Percentiles rank a stretch among this genome's conserved stretches.
phyloP scores from a whole-genome alignment of 1,284 basidiomycete species.

The Limonomyces culmigenus region DNA sequence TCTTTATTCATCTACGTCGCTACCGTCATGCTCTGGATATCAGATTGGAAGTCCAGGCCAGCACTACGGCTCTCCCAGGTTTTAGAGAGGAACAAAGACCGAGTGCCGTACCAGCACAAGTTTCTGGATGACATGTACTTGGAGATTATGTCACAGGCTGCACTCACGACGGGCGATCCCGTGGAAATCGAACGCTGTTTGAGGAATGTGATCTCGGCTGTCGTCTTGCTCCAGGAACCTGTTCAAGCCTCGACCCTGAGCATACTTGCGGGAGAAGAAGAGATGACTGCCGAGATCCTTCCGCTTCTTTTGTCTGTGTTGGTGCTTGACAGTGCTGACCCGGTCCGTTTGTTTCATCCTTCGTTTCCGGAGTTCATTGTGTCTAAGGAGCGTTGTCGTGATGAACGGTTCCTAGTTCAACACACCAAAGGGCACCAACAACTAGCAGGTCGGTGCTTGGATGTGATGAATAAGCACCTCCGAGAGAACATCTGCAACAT shows the following conservation, averaged over 20 bases:
- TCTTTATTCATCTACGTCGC: no score
- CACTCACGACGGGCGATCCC: neutral
- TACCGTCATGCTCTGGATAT: no score
- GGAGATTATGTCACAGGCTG: neutral
- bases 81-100: neutral
- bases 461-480: neutral
- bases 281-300: neutral
- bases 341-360: neutral
- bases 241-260: neutral
- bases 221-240: neutral
- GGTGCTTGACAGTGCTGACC: neutral
- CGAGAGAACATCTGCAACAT: neutral
- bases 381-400: neutral
- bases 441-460: neutral
- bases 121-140: neutral
- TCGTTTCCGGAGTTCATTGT: neutral
- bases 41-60: no score
- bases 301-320: neutral
- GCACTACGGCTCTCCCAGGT: neutral
- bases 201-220: neutral
- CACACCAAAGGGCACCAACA: neutral
- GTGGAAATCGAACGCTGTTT: neutral
- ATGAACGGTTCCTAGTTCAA: neutral
- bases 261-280: neutral
- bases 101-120: neutral